Evolutionary conservation across 2,329 filamentous ascomycete species (phyloP).

Genomic region (Clarireedia homoeocarpa): DNA sequence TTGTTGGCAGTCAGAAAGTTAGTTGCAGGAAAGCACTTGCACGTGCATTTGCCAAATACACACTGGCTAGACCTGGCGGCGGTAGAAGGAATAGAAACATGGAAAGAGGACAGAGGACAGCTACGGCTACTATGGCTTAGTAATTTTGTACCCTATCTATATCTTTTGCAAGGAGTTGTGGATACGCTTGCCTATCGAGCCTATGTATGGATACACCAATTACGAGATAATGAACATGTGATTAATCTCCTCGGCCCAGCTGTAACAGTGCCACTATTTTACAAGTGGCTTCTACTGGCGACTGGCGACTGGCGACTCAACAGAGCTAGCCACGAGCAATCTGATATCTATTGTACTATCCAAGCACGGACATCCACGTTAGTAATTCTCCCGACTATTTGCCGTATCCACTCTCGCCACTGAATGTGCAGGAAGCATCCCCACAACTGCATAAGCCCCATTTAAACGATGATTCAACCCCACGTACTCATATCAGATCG

Average conservation of each 20-base stretch:
- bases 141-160: neutral
- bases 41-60: constrained; percentile 93
- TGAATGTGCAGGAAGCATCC: neutral
- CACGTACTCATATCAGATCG: neutral
- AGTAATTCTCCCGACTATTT: no score
- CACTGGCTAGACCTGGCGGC: constrained; percentile 36
- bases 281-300: neutral
- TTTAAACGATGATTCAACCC: neutral
- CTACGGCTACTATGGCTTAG: constrained; percentile 17
- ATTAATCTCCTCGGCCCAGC: neutral
- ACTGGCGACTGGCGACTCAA: no score
- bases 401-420: no score
- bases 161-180: neutral
- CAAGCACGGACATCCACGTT: no score
- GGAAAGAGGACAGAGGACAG: constrained; percentile 17
- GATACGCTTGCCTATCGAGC: neutral
- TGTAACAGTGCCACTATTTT: neutral
- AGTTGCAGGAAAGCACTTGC: constrained; percentile 95
- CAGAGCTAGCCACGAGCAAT: no score
- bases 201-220: neutral
- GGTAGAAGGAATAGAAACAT: constrained; percentile 24
- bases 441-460: neutral
- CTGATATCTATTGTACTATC: no score
- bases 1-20: constrained; percentile 93
- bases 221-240: constrained; percentile 7